These are phyloP conservation scores for Kalmusia sp. DNA, from an alignment of 2,329 filamentous ascomycete species.

Conservation along the genomic window DNA sequence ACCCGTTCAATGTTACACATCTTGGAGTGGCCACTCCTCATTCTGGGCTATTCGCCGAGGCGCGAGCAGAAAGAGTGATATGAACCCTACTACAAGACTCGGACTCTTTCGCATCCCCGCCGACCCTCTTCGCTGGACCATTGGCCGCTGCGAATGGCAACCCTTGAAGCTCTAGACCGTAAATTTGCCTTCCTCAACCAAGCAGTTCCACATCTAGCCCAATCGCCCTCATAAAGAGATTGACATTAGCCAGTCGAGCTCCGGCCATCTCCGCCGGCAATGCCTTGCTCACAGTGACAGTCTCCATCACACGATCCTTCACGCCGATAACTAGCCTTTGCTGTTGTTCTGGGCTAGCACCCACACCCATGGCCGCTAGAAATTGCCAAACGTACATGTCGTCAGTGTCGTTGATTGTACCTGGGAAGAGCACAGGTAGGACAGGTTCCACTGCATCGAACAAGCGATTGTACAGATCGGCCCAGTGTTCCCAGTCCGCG, in stretches of 20 bases:
- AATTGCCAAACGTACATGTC: conserved; percentile 99
- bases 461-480: conserved; percentile 80
- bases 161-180: background rate
- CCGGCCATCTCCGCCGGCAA: conserved; percentile 85
- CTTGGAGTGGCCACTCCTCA: background rate
- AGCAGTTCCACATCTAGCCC: conserved; percentile 92
- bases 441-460: conserved; percentile 88
- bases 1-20: background rate
- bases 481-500: conserved; percentile 79
- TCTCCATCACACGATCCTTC: conserved; percentile 98
- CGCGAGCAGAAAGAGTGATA: background rate
- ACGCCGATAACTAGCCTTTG: conserved; percentile 92
- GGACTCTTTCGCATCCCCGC: background rate
- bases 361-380: conserved; percentile 91
- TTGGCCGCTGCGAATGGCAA: background rate
- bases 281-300: conserved; percentile 86
- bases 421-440: conserved; percentile 86
- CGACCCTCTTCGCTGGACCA: background rate
- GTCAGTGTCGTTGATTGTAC: conserved; percentile 85
- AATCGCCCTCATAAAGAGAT: conserved; percentile 98
- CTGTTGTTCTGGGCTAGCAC: conserved; percentile 92
- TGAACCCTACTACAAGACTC: conserved; percentile 1
- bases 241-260: conserved; percentile 87
- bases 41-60: background rate
- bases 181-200: conserved; percentile 50